Conservation (phyloP, 495 filamentous ascomycete genomes). For the Penicillium psychrofluorescens region DNA sequence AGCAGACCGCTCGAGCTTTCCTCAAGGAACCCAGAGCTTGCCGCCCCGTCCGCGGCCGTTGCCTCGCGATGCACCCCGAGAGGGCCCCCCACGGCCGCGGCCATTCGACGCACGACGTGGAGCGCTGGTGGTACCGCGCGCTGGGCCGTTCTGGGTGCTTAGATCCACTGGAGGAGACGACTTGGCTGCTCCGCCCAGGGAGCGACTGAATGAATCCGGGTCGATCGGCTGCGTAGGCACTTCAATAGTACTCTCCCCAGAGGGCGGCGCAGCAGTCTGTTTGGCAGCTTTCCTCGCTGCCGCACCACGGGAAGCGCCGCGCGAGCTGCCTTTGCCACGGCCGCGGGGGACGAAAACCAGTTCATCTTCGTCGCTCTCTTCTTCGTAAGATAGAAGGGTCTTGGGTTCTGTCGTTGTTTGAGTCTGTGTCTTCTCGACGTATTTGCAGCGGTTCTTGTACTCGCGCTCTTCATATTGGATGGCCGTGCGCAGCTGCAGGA, state of each 20-base stretch:
- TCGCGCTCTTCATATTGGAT: constrained; percentile 54
- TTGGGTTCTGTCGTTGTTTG: constrained; percentile 25
- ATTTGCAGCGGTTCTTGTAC: constrained; percentile 46
- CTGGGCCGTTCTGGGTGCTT: constrained; percentile 28
- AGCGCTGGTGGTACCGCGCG: constrained; percentile 30
- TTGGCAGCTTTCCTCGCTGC: constrained; percentile 18
- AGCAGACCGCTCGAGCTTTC: constrained; percentile 11
- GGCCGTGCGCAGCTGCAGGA: constrained; percentile 51
- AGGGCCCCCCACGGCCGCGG: constrained; percentile 22
- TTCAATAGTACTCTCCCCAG: constrained; percentile 26
- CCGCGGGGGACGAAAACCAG: constrained; percentile 48
- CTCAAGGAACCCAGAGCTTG: constrained; percentile 51
- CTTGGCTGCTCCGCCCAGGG: constrained; percentile 22
- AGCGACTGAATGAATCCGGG: constrained; percentile 47
- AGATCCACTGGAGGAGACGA: constrained; percentile 25
- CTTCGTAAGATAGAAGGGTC: constrained; percentile 37
- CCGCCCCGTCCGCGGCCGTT: constrained; percentile 34
- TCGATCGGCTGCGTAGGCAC: constrained; percentile 48
- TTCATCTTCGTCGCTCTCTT: constrained; percentile 52
- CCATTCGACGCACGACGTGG: constrained; percentile 26
- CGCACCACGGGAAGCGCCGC: constrained; percentile 19
- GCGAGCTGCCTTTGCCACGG: constrained; percentile 32
- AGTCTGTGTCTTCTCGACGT: constrained; percentile 39
- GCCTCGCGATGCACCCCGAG: constrained; percentile 25
- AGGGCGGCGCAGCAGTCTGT: constrained; percentile 15